phyloP scores from a whole-genome alignment of 495 filamentous ascomycete genomes.

The Extremus antarcticus region DNA sequence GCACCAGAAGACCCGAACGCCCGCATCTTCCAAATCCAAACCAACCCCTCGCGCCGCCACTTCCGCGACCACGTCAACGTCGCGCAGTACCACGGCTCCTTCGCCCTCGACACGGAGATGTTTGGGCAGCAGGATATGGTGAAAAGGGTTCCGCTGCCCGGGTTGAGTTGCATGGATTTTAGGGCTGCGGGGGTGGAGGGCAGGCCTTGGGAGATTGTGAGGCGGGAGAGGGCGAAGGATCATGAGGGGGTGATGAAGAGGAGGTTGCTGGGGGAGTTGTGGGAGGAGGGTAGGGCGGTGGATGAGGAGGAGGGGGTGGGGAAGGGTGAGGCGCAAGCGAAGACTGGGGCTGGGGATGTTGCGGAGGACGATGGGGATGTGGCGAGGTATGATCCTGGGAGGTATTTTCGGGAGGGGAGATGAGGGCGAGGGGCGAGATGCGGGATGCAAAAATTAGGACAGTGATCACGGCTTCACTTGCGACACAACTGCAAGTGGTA shows the following conservation, averaged over 20 bases:
- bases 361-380: not conserved
- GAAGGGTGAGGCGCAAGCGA: not conserved
- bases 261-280: slow-evolving; percentile 22
- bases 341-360: not conserved
- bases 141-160: slow-evolving; percentile 22
- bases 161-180: slow-evolving; percentile 27
- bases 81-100: slow-evolving; percentile 30
- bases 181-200: slow-evolving; percentile 5
- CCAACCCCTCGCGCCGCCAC: slow-evolving; percentile 25
- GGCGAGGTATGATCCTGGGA: not conserved
- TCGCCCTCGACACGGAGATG: slow-evolving; percentile 18
- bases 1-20: not conserved
- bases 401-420: too few relatives aligned
- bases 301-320: not conserved
- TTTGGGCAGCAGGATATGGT: slow-evolving; percentile 26
- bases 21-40: slow-evolving; percentile 25
- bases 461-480: too few relatives aligned
- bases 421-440: too few relatives aligned
- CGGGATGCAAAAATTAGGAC: too few relatives aligned
- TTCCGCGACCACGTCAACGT: slow-evolving; percentile 30
- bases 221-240: slow-evolving; percentile 17
- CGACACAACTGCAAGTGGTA: too few relatives aligned
- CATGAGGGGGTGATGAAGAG: slow-evolving; percentile 5
- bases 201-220: slow-evolving; percentile 18
- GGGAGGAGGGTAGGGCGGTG: slow-evolving; percentile 11